Conservation (phyloP, 495 filamentous ascomycete species). For the Trichoderma virens region DNA sequence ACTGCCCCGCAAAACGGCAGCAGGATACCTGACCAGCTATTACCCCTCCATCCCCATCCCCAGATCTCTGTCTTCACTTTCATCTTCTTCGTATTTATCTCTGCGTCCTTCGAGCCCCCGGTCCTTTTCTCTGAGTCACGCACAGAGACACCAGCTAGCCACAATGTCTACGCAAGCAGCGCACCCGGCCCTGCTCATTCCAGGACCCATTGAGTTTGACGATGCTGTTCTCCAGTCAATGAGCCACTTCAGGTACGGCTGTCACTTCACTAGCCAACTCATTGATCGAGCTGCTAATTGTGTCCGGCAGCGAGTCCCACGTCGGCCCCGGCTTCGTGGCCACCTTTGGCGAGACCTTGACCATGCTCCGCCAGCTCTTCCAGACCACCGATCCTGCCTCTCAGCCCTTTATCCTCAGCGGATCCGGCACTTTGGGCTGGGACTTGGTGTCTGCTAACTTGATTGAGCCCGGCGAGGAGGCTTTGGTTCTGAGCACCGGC, state of each 20-base stretch:
- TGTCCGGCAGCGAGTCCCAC: slow-evolving; percentile 74
- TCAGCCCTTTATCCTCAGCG: slow-evolving; percentile 88
- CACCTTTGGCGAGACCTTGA: slow-evolving; percentile 81
- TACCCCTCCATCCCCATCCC: slow-evolving; percentile 7
- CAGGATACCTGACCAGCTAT: background rate
- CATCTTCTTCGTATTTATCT: slow-evolving; percentile 20
- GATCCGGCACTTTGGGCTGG: slow-evolving; percentile 94
- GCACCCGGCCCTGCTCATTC: slow-evolving; percentile 83
- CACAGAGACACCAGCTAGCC: background rate
- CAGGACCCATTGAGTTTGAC: slow-evolving; percentile 96
- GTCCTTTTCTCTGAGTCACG: no score
- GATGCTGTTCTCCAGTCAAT: slow-evolving; percentile 94
- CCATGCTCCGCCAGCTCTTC: slow-evolving; percentile 86
- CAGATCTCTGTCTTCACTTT: background rate
- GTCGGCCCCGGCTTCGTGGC: slow-evolving; percentile 81
- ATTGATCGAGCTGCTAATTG: background rate
- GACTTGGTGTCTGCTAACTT: slow-evolving; percentile 90
- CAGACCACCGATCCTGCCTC: slow-evolving; percentile 71
- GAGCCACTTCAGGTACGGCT: slow-evolving; percentile 78
- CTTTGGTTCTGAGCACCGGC: slow-evolving; percentile 85
- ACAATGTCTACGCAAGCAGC: slow-evolving; percentile 71
- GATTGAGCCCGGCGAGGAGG: slow-evolving; percentile 78
- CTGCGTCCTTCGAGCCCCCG: background rate
- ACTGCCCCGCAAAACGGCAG: background rate
- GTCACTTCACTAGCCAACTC: background rate